Base-by-base conservation (phyloP, 164 flowering plant species). In the Macadamia tetraphylla region DNA sequence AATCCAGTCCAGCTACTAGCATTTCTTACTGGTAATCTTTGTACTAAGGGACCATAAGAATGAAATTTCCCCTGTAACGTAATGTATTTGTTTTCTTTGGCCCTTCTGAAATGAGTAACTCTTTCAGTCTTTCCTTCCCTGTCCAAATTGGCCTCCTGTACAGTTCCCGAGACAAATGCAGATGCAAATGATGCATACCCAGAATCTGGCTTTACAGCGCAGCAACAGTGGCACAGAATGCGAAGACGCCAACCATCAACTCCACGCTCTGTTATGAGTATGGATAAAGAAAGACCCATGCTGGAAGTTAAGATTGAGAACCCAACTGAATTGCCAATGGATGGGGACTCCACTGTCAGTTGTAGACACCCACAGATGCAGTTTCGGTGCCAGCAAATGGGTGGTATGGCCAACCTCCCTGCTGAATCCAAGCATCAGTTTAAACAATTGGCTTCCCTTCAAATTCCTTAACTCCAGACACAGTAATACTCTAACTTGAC, bases 291-390 rank as follows among this genome's bases (percentile, higher is more conserved):
- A 60, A 81, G 88, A 52, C 84, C 89, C 40, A 14, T 88, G 81
- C 82, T 86, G 23, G 87, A 91, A 76, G 99, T 92, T 29, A 95
- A 95, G 82, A 51, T 87, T 69, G 98, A 95, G 77, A 81, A 78
- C 73, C 76, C 78, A 18, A 64, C 94, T 64, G 97, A 94, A 43
- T 51, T 83, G 29, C 87, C 88, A 29, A 49, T 84, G 73, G 97
- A 95, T 55, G 69, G 68, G 60, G 83, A 79, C 75, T 59, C 80
- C 43, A 73, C 69, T 30, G 66, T 85, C 67, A 85, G 66, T 74
- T 35, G 62, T 51, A 83, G 87, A 74, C 81, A 83, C 11, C 67
- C 84, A 59, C 95, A 89, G 61, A 64, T 80, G 76, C 92, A 87
- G 77, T 74, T 84, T 58, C 77, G 86, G 64, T 96, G 87, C 71